Evolutionary conservation across 257 asterid genomes (phyloP).

Genomic region (Solanum infundibuliforme): DNA sequence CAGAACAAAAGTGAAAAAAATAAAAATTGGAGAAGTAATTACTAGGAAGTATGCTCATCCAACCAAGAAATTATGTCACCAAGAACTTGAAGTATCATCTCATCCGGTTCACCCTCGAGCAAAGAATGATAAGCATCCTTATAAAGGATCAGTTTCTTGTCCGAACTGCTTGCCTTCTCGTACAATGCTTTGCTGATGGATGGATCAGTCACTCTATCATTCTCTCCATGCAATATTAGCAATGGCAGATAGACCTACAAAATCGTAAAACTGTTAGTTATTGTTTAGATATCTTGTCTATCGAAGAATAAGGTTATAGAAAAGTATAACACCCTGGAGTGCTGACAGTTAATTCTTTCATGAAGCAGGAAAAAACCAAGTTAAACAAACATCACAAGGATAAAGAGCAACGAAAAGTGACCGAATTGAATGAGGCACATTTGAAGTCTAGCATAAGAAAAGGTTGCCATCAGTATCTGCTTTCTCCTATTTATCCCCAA

Average conservation of each 20-base stretch:
- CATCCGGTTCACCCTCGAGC: conserved; percentile 62
- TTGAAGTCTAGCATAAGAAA: neutral
- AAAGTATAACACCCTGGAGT: neutral
- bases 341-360: neutral
- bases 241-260: conserved; percentile 46
- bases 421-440: neutral
- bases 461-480: neutral
- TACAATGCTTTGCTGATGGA: conserved; percentile 44
- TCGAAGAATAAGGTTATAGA: neutral
- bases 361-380: neutral
- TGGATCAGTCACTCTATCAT: conserved; percentile 52
- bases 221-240: conserved; percentile 52
- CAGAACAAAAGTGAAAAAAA: neutral
- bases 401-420: neutral
- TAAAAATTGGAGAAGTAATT: neutral
- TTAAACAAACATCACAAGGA: neutral
- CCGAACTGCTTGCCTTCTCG: conserved; percentile 50
- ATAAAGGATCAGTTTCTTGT: conserved; percentile 48
- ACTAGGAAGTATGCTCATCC: conserved; percentile 23
- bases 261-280: neutral
- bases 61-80: conserved; percentile 56
- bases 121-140: conserved; percentile 38
- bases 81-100: conserved; percentile 27
- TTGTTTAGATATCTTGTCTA: neutral
- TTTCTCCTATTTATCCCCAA: too few relatives aligned